phyloP scores from a whole-genome alignment of 345 rosid genomes.

The Populus tremula region DNA sequence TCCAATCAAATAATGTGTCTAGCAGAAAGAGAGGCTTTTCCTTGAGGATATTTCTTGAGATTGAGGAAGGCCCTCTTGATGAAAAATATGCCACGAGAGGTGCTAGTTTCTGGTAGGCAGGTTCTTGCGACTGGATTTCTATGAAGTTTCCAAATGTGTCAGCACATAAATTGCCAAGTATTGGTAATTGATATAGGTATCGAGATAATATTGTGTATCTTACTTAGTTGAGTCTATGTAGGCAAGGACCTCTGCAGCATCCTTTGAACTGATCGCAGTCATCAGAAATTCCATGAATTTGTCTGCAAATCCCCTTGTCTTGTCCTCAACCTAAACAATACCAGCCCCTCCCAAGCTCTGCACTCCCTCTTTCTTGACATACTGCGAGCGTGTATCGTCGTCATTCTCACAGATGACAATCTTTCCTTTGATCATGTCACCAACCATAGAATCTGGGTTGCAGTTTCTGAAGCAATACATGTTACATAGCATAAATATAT shows the following conservation, averaged over 20 bases:
- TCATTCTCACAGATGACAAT: constrained; percentile 58
- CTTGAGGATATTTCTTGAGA: constrained; percentile 67
- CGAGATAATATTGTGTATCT: neutral
- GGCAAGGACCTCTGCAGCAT: constrained; percentile 42
- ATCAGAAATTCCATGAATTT: constrained; percentile 46
- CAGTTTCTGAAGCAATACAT: constrained; percentile 45
- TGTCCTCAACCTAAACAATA: constrained; percentile 46
- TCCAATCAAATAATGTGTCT: neutral
- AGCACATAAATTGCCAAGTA: neutral
- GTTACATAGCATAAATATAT: neutral
- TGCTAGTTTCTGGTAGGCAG: constrained; percentile 58
- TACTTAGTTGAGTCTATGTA: constrained; percentile 73
- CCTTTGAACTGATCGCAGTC: constrained; percentile 47
- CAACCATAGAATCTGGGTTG: constrained; percentile 37
- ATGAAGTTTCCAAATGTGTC: constrained; percentile 5
- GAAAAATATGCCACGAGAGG: constrained; percentile 72
- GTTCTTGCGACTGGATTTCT: constrained; percentile 71
- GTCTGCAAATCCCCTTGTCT: constrained; percentile 39
- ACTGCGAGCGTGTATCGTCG: constrained; percentile 5
- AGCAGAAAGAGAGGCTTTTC: constrained; percentile 27
- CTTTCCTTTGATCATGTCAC: constrained; percentile 49
- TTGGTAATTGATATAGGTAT: neutral
- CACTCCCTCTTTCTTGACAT: constrained; percentile 38
- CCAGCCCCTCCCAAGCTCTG: constrained; percentile 58
- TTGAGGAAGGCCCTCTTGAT: constrained; percentile 67